phyloP scores from a whole-genome alignment of 2,329 filamentous ascomycete genomes.

The Bertia moriformis region DNA sequence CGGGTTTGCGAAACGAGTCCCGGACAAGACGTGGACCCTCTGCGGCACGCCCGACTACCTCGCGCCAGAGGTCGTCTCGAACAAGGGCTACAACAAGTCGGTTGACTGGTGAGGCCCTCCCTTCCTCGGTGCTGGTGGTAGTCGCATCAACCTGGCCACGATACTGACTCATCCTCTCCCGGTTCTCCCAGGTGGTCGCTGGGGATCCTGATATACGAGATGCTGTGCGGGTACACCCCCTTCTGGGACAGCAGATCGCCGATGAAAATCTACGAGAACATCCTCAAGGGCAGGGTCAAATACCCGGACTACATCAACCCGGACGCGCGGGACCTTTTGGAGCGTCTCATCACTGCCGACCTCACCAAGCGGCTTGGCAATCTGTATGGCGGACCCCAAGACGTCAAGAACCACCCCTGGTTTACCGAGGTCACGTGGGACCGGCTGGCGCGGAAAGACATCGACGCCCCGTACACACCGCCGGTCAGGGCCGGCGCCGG shows the following conservation, averaged over 20 bases:
- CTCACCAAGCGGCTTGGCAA: slow-evolving; percentile 91
- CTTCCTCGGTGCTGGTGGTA: no score
- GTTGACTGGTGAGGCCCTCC: slow-evolving; percentile 98
- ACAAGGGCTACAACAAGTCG: slow-evolving; percentile 98
- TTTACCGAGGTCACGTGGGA: slow-evolving; percentile 98
- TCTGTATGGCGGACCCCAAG: slow-evolving; percentile 73
- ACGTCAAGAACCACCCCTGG: slow-evolving; percentile 93
- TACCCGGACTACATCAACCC: slow-evolving; percentile 92
- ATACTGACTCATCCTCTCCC: not conserved
- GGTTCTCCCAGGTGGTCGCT: slow-evolving; percentile 99
- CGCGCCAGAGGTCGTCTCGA: slow-evolving; percentile 93
- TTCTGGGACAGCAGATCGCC: slow-evolving; percentile 97
- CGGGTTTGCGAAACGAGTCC: slow-evolving; percentile 93
- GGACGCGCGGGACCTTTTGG: slow-evolving; percentile 82
- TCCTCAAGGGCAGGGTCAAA: slow-evolving; percentile 87
- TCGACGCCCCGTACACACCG: slow-evolving; percentile 93
- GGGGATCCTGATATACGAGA: slow-evolving; percentile 96
- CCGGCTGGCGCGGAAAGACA: slow-evolving; percentile 81
- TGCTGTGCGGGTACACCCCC: slow-evolving; percentile 96
- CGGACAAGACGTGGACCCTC: slow-evolving; percentile 97
- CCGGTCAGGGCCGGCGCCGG: slow-evolving; percentile 86
- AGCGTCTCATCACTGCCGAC: slow-evolving; percentile 85
- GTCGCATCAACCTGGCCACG: not conserved
- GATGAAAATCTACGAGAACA: slow-evolving; percentile 99
- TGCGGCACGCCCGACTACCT: slow-evolving; percentile 97